These are phyloP conservation scores for Peronospora belbahrii DNA, from an alignment of 352 stramenopile species.

Conservation along the genomic window DNA sequence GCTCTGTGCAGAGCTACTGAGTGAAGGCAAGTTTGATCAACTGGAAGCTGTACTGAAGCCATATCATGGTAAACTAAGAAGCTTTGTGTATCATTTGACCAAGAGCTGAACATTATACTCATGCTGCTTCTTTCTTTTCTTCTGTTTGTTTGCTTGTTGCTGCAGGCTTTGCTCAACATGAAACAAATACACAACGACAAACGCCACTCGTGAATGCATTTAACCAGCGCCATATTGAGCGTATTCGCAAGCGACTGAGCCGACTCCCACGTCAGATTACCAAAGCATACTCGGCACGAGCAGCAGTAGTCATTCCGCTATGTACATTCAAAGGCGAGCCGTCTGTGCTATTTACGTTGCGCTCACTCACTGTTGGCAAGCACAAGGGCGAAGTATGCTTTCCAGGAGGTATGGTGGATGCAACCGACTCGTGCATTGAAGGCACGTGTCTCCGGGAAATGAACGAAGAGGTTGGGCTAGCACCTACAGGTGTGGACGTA, in stretches of 20 bases:
- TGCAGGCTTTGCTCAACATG: conserved; percentile 40
- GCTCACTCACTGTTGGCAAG: conserved; percentile 84
- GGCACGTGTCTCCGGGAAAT: conserved; percentile 95
- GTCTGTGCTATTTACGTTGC: conserved; percentile 94
- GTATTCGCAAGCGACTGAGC: conserved; percentile 92
- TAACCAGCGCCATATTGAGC: conserved; percentile 80
- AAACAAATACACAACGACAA: conserved; percentile 28
- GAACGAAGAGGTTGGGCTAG: conserved; percentile 95
- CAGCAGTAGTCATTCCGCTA: conserved; percentile 93
- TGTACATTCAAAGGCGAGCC: conserved; percentile 93
- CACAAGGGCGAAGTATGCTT: conserved; percentile 97
- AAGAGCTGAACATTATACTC: neutral
- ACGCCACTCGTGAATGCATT: conserved; percentile 75
- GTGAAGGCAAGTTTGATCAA: conserved; percentile 67
- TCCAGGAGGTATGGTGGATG: conserved; percentile 92
- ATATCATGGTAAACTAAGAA: conserved; percentile 49
- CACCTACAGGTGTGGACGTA: conserved; percentile 75
- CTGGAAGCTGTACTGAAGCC: conserved; percentile 60
- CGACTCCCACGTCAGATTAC: conserved; percentile 91
- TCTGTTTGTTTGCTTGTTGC: too few species aligned
- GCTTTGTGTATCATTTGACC: neutral
- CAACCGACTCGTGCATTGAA: conserved; percentile 90
- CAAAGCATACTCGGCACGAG: conserved; percentile 86
- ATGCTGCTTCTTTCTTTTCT: neutral
- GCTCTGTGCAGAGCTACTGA: conserved; percentile 63